Evolutionary conservation across 1,139 yeast species (phyloP).

Genomic region (Geotrichum fermentans): DNA sequence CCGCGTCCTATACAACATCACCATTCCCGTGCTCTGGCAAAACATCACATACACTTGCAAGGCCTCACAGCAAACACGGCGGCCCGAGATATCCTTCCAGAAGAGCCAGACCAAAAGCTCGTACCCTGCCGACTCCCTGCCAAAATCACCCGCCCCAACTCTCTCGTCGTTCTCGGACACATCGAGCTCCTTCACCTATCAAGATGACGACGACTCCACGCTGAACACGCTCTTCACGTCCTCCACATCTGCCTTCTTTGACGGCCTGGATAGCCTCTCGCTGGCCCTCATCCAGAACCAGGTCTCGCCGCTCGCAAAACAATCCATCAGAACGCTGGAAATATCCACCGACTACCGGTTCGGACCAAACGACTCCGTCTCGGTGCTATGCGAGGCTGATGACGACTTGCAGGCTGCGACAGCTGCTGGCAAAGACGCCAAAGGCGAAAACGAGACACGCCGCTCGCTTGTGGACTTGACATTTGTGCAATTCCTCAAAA

Average conservation of each 20-base stretch:
- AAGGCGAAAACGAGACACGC: not conserved
- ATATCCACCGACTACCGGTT: slow-evolving; percentile 4
- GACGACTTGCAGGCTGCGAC: too few species aligned
- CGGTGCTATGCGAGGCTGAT: not conserved
- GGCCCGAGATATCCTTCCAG: too few species aligned
- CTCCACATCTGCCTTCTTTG: not conserved
- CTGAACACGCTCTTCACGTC: not conserved
- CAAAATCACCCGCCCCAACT: not conserved
- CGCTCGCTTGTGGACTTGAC: not conserved
- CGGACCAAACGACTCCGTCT: slow-evolving; percentile 1
- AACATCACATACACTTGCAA: not conserved
- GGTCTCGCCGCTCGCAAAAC: slow-evolving; percentile 3
- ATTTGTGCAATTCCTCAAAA: not conserved
- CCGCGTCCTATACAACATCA: not conserved
- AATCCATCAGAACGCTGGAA: slow-evolving; percentile 3
- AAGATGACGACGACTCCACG: not conserved
- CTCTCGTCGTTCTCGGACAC: not conserved
- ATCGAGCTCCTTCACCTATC: not conserved
- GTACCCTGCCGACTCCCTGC: not conserved
- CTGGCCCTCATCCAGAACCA: not conserved
- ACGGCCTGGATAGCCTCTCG: not conserved
- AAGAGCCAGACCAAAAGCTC: too few species aligned
- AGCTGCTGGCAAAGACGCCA: not conserved
- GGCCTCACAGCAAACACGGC: too few species aligned
- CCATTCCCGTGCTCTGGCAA: slow-evolving; percentile 9